Percentiles rank a stretch among this genome's conserved stretches.
These are phyloP conservation scores for Lachancea mirantina DNA, from an alignment of 805 yeast genomes.

Conservation along the genomic window DNA sequence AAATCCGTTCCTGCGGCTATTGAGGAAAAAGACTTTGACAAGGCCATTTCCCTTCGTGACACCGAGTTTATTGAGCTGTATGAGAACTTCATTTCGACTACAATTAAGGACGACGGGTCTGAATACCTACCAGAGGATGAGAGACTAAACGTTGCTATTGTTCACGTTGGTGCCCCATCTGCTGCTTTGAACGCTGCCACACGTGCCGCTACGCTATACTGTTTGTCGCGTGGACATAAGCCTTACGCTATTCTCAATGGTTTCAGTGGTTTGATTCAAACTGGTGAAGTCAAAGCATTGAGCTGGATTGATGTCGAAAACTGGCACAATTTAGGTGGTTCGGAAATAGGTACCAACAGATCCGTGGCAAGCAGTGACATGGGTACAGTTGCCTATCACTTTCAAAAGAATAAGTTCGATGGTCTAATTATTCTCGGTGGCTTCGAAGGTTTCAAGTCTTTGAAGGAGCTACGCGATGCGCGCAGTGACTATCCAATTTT, in stretches of 20 bases:
- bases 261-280: constrained; percentile 83
- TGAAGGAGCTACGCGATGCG: constrained; percentile 73
- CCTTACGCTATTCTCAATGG: constrained; percentile 92
- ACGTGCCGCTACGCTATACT: constrained; percentile 82
- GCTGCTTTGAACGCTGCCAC: constrained; percentile 93
- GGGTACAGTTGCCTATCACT: constrained; percentile 87
- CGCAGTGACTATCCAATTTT: constrained; percentile 79
- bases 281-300: constrained; percentile 70
- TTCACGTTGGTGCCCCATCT: constrained; percentile 95
- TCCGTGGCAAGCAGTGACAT: constrained; percentile 74
- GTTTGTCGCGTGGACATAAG: constrained; percentile 82
- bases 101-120: constrained; percentile 58
- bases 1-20: constrained; percentile 89
- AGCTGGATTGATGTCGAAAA: constrained; percentile 82
- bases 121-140: constrained; percentile 52
- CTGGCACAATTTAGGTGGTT: constrained; percentile 89
- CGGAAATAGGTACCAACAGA: constrained; percentile 95
- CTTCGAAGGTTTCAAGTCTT: constrained; percentile 87
- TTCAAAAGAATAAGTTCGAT: constrained; percentile 81
- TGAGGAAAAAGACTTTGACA: constrained; percentile 65
- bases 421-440: constrained; percentile 93
- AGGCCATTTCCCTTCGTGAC: constrained; percentile 83
- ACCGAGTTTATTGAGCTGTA: constrained; percentile 79
- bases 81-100: constrained; percentile 62
- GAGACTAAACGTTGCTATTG: constrained; percentile 69